Conservation (phyloP, 2,329 filamentous ascomycete genomes). For the Eurotiales sp. region DNA sequence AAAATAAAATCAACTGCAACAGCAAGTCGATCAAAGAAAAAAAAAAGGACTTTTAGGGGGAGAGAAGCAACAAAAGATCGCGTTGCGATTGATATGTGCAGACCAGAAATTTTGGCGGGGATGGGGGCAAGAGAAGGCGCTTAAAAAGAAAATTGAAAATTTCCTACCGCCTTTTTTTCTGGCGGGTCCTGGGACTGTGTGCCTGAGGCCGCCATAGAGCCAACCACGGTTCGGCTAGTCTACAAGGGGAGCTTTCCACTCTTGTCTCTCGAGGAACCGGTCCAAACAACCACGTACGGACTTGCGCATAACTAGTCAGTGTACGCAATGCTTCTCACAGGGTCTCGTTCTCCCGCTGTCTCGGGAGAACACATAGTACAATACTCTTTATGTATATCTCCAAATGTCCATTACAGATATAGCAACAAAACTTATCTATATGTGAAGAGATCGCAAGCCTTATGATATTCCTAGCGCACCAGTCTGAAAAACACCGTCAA, state of each 20-base stretch:
- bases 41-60: constrained; percentile 10
- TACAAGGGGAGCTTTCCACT: too few relatives aligned
- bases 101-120: constrained; percentile 22
- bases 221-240: too few relatives aligned
- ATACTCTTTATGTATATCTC: too few relatives aligned
- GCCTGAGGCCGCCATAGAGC: not conserved
- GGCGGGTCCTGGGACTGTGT: too few relatives aligned
- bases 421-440: too few relatives aligned
- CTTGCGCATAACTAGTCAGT: too few relatives aligned
- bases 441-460: not conserved
- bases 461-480: constrained; percentile 34
- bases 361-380: too few relatives aligned
- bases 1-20: constrained; percentile 20
- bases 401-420: not conserved
- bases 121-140: constrained; percentile 18
- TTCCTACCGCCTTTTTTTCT: constrained; percentile 14
- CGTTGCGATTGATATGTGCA: constrained; percentile 14
- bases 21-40: constrained; percentile 12
- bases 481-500: constrained; percentile 73
- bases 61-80: not conserved
- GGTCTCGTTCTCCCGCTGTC: too few relatives aligned
- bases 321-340: too few relatives aligned
- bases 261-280: too few relatives aligned
- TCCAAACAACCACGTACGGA: too few relatives aligned
- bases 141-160: constrained; percentile 21